Conservation (phyloP, 1,139 yeast species). For the Tardiomyces blankii region DNA sequence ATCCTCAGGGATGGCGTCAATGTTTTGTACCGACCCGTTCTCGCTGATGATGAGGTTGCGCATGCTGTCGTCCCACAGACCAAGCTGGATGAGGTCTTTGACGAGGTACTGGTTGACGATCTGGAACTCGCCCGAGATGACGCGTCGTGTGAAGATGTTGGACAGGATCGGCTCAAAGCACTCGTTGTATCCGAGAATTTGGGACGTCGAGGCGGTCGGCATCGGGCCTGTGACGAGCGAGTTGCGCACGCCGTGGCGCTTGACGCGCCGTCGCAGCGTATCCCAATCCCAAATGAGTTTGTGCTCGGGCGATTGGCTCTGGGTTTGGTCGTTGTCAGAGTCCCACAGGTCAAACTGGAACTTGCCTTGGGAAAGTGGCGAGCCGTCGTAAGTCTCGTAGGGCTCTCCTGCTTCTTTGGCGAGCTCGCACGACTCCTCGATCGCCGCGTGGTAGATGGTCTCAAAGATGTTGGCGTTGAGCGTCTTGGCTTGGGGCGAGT, state of each 20-base stretch:
- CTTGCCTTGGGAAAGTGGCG: slow-evolving; percentile 60
- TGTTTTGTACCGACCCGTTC: slow-evolving; percentile 67
- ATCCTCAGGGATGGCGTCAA: slow-evolving; percentile 55
- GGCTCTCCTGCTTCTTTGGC: slow-evolving; percentile 43
- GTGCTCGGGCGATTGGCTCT: slow-evolving; percentile 26
- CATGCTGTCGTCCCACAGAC: slow-evolving; percentile 58
- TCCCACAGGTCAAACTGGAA: slow-evolving; percentile 68
- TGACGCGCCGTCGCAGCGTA: slow-evolving; percentile 39
- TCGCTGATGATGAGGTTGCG: slow-evolving; percentile 56
- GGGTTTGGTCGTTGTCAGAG: slow-evolving; percentile 33
- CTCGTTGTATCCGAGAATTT: slow-evolving; percentile 67
- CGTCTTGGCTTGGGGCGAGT: slow-evolving; percentile 45
- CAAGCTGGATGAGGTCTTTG: slow-evolving; percentile 57
- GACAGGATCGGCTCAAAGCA: slow-evolving; percentile 77
- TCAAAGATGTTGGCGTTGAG: slow-evolving; percentile 64
- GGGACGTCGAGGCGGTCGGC: slow-evolving; percentile 88
- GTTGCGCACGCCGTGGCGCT: slow-evolving; percentile 51
- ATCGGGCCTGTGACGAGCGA: slow-evolving; percentile 69
- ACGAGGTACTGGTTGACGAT: slow-evolving; percentile 62
- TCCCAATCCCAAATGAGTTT: slow-evolving; percentile 52
- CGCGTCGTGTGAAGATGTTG: slow-evolving; percentile 67
- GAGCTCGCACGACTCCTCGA: slow-evolving; percentile 58
- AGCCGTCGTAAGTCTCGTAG: slow-evolving; percentile 49
- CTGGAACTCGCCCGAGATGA: slow-evolving; percentile 70
- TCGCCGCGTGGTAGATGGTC: slow-evolving; percentile 74